Evolutionary conservation across 208 protist species (phyloP).

Genomic region (Blechomonas ayalai): DNA sequence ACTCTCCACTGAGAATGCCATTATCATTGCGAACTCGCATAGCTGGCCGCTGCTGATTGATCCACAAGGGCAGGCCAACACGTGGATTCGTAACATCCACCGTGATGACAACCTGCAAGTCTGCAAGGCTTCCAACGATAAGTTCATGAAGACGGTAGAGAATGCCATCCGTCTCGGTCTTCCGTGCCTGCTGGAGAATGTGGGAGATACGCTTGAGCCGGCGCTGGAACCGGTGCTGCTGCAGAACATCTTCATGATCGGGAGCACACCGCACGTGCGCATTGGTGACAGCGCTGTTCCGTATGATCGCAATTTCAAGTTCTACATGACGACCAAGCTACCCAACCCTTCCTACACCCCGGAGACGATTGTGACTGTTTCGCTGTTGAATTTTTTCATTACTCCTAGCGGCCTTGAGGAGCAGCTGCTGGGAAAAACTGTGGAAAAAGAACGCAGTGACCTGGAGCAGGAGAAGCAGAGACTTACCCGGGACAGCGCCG

Average conservation of each 20-base stretch:
- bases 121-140: slow-evolving; percentile 94
- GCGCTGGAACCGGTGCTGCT: slow-evolving; percentile 95
- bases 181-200: slow-evolving; percentile 95
- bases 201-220: slow-evolving; percentile 93
- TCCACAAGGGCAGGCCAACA: slow-evolving; percentile 96
- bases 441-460: slow-evolving; percentile 96
- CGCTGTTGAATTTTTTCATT: slow-evolving; percentile 98
- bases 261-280: slow-evolving; percentile 92
- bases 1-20: slow-evolving; percentile 96
- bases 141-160: slow-evolving; percentile 94
- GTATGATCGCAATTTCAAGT: slow-evolving; percentile 93
- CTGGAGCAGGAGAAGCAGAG: slow-evolving; percentile 95
- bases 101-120: slow-evolving; percentile 90
- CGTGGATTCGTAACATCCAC: slow-evolving; percentile 96
- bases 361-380: slow-evolving; percentile 95
- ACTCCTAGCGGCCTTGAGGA: slow-evolving; percentile 95
- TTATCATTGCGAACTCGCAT: slow-evolving; percentile 91
- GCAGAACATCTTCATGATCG: slow-evolving; percentile 92
- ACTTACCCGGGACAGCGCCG: slow-evolving; percentile 91
- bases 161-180: slow-evolving; percentile 95
- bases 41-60: slow-evolving; percentile 98
- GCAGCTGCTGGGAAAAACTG: slow-evolving; percentile 95
- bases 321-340: slow-evolving; percentile 98
- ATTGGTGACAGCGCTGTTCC: slow-evolving; percentile 96
- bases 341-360: slow-evolving; percentile 96